Evolutionary conservation across 495 filamentous ascomycete genomes (phyloP).

Genomic region (Pseudoneurospora amorphoporcata): DNA sequence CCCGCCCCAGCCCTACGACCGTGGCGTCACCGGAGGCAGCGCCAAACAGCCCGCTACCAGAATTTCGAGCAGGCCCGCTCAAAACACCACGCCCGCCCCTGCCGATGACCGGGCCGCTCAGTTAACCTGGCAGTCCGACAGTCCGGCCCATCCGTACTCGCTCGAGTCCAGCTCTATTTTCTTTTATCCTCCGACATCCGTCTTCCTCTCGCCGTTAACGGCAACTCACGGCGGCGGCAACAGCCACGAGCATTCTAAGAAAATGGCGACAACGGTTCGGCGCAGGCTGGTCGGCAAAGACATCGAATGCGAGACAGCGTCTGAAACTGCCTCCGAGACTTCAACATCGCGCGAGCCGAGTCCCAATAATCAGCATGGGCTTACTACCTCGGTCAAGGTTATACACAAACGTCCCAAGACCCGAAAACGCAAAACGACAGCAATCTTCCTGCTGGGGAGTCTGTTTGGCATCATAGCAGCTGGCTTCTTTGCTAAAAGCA

Average conservation of each 20-base stretch:
- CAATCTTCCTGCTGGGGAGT: constrained; percentile 76
- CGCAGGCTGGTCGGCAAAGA: constrained; percentile 30
- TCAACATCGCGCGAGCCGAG: constrained; percentile 29
- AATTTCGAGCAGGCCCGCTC: background rate
- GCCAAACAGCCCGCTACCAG: background rate
- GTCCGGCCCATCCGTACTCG: background rate
- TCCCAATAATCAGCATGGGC: constrained; percentile 34
- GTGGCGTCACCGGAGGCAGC: background rate
- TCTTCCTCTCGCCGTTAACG: background rate
- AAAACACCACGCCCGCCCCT: background rate
- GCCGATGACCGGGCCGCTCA: background rate
- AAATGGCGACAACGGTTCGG: constrained; percentile 39
- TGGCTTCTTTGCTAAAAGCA: constrained; percentile 72
- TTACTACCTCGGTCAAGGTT: constrained; percentile 27
- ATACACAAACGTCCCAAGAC: constrained; percentile 34
- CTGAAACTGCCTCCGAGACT: constrained; percentile 24
- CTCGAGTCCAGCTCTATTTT: background rate
- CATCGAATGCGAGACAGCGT: constrained; percentile 1
- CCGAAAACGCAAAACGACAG: constrained; percentile 59
- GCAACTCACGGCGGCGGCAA: background rate
- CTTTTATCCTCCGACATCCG: background rate
- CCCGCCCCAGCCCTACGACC: background rate
- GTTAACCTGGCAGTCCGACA: background rate
- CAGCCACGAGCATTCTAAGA: background rate
- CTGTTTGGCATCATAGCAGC: constrained; percentile 74